Percentiles rank a stretch among this genome's conserved stretches.
These are phyloP conservation scores for Eruca vesicaria DNA, from an alignment of 441 rosid genomes.

Conservation along the genomic window DNA sequence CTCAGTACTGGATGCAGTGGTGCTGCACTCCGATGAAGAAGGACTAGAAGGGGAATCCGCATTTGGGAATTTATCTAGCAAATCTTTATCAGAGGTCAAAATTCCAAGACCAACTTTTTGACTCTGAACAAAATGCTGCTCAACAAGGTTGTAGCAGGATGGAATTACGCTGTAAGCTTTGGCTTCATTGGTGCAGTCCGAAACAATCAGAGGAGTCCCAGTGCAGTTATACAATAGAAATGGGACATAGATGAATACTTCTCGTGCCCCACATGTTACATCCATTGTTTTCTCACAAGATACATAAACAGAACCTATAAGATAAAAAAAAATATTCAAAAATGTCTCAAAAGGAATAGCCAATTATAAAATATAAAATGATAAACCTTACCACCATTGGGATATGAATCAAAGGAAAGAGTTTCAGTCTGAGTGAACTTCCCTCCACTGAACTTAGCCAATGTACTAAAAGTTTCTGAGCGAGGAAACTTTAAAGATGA, in stretches of 20 bases:
- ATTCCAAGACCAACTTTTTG: slow-evolving; percentile 72
- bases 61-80: slow-evolving; percentile 34
- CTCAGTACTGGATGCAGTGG: slow-evolving; percentile 33
- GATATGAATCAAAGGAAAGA: slow-evolving; percentile 52
- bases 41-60: slow-evolving; percentile 39
- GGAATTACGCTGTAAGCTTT: slow-evolving; percentile 55
- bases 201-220: slow-evolving; percentile 71
- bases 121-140: slow-evolving; percentile 48
- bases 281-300: slow-evolving; percentile 85
- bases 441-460: slow-evolving; percentile 77
- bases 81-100: slow-evolving; percentile 52
- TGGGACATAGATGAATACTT: slow-evolving; percentile 77
- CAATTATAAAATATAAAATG: neutral
- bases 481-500: slow-evolving; percentile 74
- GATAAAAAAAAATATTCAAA: neutral
- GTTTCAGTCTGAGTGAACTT: slow-evolving; percentile 70
- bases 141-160: slow-evolving; percentile 70
- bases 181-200: slow-evolving; percentile 57
- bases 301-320: slow-evolving; percentile 69
- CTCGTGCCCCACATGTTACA: slow-evolving; percentile 88
- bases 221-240: slow-evolving; percentile 83
- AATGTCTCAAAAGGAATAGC: slow-evolving; percentile 7
- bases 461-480: slow-evolving; percentile 63
- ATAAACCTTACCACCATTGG: slow-evolving; percentile 50
- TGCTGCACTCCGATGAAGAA: slow-evolving; percentile 42